phyloP scores from a whole-genome alignment of 2,329 filamentous ascomycete genomes.

The Penicillium sp. region DNA sequence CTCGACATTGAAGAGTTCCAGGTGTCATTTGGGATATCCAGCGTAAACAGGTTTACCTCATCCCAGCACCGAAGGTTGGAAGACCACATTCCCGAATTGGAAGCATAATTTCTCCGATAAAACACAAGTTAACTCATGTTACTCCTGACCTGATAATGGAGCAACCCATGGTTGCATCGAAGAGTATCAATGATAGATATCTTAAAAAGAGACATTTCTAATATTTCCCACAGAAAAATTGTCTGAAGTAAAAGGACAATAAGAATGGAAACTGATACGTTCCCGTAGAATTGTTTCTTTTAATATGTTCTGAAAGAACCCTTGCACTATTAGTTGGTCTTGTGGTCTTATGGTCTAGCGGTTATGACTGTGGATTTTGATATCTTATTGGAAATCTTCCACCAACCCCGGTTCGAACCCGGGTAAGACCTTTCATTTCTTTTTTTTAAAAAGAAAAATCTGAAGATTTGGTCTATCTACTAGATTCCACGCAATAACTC shows the following conservation, averaged over 20 bases:
- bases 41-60: not conserved
- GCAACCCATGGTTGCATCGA: not conserved
- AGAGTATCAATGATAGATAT: not conserved
- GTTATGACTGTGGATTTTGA: not conserved
- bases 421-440: too few species aligned
- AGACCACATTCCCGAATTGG: not conserved
- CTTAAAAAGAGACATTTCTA: too few species aligned
- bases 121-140: too few species aligned
- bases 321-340: too few species aligned
- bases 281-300: too few species aligned
- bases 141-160: not conserved
- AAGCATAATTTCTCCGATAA: not conserved
- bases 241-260: not conserved
- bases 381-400: too few species aligned
- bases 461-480: too few species aligned
- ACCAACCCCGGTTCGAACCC: too few species aligned
- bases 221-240: not conserved
- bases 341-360: not conserved
- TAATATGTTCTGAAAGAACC: too few species aligned
- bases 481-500: not conserved
- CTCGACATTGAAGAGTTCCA: not conserved
- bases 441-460: too few species aligned
- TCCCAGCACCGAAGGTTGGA: not conserved
- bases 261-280: too few species aligned
- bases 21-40: not conserved